Percentiles rank a stretch among this genome's conserved stretches.
phyloP scores from a whole-genome alignment of 495 filamentous ascomycete genomes.

The Aspergillus mulundensis region DNA sequence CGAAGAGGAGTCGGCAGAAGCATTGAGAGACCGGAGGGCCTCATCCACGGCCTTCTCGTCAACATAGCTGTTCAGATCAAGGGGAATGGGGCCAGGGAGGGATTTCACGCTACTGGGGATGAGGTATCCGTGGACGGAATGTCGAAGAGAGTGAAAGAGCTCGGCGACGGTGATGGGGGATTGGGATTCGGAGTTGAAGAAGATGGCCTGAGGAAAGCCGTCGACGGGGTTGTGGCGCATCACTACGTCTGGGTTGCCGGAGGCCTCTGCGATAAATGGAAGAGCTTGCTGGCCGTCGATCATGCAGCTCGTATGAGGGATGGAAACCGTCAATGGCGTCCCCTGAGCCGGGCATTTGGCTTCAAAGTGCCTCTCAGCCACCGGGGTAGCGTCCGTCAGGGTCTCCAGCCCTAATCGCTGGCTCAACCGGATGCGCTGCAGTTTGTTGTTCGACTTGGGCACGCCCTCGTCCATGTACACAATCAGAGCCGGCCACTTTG shows the following conservation, averaged over 20 bases:
- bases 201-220: not conserved
- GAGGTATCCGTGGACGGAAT: not conserved
- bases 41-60: conserved; percentile 1
- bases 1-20: not conserved
- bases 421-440: conserved; percentile 1
- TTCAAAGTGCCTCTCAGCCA: not conserved
- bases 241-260: not conserved
- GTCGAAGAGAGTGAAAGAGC: not conserved
- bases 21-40: not conserved
- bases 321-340: not conserved
- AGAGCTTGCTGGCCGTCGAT: not conserved
- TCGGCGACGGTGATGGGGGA: not conserved
- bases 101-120: conserved; percentile 3
- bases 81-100: not conserved
- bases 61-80: not conserved
- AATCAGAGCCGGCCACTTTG: not conserved
- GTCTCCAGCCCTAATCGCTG: not conserved
- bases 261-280: not conserved
- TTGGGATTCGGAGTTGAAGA: not conserved
- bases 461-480: conserved; percentile 4
- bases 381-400: not conserved
- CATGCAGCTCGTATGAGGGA: not conserved
- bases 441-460: conserved; percentile 5
- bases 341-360: not conserved
- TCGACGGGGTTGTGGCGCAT: conserved; percentile 1